Base-by-base conservation (phyloP, 129 eudicot genomes). In the Escallonia herrerae region DNA sequence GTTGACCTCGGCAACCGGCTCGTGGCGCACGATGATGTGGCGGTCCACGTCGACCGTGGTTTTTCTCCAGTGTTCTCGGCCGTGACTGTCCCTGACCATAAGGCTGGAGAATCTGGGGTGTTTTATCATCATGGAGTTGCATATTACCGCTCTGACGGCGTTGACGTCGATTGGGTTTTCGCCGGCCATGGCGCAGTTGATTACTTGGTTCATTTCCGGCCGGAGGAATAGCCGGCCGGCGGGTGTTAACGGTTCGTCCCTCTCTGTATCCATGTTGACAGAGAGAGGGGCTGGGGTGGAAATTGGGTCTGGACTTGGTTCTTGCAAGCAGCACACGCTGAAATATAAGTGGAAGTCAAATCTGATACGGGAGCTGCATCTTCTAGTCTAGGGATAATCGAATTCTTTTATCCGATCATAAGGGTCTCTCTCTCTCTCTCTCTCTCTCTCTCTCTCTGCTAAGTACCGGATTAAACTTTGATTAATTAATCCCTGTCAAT, bases 51-150 rank as follows among this genome's bases (percentile, higher is more conserved):
- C 67, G 76, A 91, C 73, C 0, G 58, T 58, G 48, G 80, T 84
- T 67, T 56, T 79, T 5, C 79, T 68, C 97, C 97, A 91, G 74
- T 69, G 75, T 7, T 86, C 80, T 39, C 77, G 86, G 66, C 90
- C 86, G 38, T 51, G 52, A 38, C 71, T 44, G 76, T 84, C 87
- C 0, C 41, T 66, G 15, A 85, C 83, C 49, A 87, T 2, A 37
- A 91, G 82, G 72, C 95, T 87, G 74, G 78, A 64, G 73, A 91
- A 91, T 60, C 97, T 77, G 3, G 95, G 94, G 73, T 84, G 97
- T 12, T 80, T 79, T 72, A 84, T 42, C 80, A 91, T 67, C 45
- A 79, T 45, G 12, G 95, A 84, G 80, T 56, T 57, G 13, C 68
- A 49, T 52, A 91, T 33, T 37, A 74, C 90, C 64, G 74, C 7